Conservation (phyloP, 306 rosid genomes). For the Medicago arabica region DNA sequence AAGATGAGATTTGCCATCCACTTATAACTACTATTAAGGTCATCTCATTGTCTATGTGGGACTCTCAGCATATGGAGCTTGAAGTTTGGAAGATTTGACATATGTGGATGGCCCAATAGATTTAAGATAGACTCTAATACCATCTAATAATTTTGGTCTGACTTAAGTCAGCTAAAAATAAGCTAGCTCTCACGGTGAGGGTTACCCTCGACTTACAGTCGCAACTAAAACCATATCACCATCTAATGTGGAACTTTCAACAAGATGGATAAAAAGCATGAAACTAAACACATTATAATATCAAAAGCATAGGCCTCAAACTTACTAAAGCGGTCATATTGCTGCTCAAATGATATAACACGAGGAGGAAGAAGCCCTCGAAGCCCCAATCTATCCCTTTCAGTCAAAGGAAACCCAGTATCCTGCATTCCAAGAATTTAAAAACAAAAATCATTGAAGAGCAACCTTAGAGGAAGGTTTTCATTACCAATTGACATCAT, state of each 20-base stretch:
- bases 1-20: not conserved
- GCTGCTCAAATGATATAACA: slow-evolving; percentile 94
- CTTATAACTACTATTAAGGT: not conserved
- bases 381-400: slow-evolving; percentile 95
- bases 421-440: slow-evolving; percentile 65
- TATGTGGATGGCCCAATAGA: not conserved
- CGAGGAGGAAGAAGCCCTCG: slow-evolving; percentile 99
- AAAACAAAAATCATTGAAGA: too few species aligned
- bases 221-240: not conserved
- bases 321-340: slow-evolving; percentile 93
- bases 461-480: too few species aligned
- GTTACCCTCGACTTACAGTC: not conserved
- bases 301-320: slow-evolving; percentile 36
- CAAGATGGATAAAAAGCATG: slow-evolving; percentile 3
- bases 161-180: not conserved
- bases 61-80: slow-evolving; percentile 8
- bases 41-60: not conserved
- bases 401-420: slow-evolving; percentile 94
- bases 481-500: slow-evolving; percentile 21
- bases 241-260: not conserved
- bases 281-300: slow-evolving; percentile 27
- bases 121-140: not conserved
- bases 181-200: not conserved
- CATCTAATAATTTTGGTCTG: not conserved
- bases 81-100: not conserved